Evolutionary conservation across 2,329 filamentous ascomycete genomes (phyloP).

Genomic region (Escovopsis sp.): DNA sequence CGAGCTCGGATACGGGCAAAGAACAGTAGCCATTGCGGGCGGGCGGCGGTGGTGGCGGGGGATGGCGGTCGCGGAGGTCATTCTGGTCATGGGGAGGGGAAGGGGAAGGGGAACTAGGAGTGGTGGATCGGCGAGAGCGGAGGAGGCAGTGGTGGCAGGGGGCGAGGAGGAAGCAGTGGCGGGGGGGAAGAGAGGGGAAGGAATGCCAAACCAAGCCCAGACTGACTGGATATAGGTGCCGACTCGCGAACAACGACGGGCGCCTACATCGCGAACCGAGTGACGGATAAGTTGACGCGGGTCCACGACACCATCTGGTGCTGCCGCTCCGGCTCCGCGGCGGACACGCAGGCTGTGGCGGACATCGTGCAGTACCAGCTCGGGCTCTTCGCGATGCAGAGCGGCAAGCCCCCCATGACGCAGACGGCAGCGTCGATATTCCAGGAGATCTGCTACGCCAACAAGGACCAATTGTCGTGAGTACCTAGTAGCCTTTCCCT

Average conservation of each 20-base stretch:
- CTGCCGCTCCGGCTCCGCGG: constrained; percentile 92
- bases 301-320: constrained; percentile 99
- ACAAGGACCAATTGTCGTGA: constrained; percentile 86
- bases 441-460: constrained; percentile 94
- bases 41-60: too few species aligned
- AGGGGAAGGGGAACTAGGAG: too few species aligned
- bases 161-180: too few species aligned
- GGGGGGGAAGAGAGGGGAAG: too few species aligned
- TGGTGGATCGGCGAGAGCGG: too few species aligned
- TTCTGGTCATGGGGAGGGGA: too few species aligned
- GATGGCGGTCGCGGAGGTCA: too few species aligned
- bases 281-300: constrained; percentile 97
- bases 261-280: constrained; percentile 96
- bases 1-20: too few species aligned
- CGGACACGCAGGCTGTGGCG: constrained; percentile 93
- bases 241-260: constrained; percentile 96
- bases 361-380: constrained; percentile 97
- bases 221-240: constrained; percentile 40
- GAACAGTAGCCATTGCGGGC: too few species aligned
- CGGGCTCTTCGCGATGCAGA: constrained; percentile 78
- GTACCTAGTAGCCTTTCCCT: constrained; percentile 14
- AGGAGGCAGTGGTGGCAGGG: too few species aligned
- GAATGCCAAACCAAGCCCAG: not conserved
- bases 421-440: constrained; percentile 92
- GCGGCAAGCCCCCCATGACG: constrained; percentile 80